Evolutionary conservation across 2,329 filamentous ascomycete species (phyloP), one percentile per base, ranked within the genome.

Genomic region (Xylaria sp.): DNA sequence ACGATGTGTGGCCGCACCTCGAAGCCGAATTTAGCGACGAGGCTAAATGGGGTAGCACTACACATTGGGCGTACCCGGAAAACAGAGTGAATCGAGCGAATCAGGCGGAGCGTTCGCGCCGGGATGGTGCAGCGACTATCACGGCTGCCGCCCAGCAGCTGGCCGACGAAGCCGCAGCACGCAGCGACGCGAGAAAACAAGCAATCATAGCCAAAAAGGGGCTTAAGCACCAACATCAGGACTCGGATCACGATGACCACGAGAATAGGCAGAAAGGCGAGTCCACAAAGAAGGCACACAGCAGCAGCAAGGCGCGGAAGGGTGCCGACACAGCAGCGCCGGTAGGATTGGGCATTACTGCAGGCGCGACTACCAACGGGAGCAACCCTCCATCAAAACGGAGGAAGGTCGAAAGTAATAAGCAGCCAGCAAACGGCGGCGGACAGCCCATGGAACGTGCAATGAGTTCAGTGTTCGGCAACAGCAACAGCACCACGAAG

Each of bases 51-150:
- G 94, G 95, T 47, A 97, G 92, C 74, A 83, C 86, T 54, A 90
- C 86, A 48, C 94, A 99, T 72, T 99, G 94, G 94, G 94, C 93
- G 44, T 97, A 97, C 71, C 89, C 90, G 18, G 90, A 93, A 65
- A 91, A 91, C 67, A 88, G 93, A 61, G 82, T 85, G 29, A 77
- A 77, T 29, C 82, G 81, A 64, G 77, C 81, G n/a, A 85, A 83
- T 20, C 81, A 86, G 41, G 85, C 86, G 26, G 90, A 95, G 69
- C 82, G 88, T 21, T 87, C 89, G 44, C 83, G 91, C 56, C 85
- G 91, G 60, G 92, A 96, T 68, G 89, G 88, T 19, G 89, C 88
- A 9, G 83, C 89, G 19, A 86, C 85, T 38, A 90, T 92, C 62
- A 90, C 91, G 19, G 89, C 90, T 1, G 88, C 89, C 11, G 87